phyloP scores from a whole-genome alignment of 2,329 filamentous ascomycete genomes.

The Trichoderma guizhouense region DNA sequence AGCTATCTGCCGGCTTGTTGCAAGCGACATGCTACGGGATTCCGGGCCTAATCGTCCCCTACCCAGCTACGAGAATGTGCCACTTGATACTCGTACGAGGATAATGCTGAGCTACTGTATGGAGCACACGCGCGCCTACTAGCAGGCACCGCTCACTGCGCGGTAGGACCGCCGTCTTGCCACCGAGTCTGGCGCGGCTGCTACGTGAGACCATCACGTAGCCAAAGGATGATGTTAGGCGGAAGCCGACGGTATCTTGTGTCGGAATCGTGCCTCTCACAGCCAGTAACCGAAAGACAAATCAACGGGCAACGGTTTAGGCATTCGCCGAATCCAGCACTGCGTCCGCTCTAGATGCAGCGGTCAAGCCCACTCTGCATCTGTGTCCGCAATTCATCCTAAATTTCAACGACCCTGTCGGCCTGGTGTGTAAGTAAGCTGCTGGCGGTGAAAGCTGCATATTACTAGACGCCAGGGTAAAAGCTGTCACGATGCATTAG shows the following conservation, averaged over 20 bases:
- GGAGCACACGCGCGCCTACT: neutral
- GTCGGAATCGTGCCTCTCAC: neutral
- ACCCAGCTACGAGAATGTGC: neutral
- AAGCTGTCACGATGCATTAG: neutral
- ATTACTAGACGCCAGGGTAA: neutral
- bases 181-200: neutral
- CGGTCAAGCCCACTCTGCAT: neutral
- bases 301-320: neutral
- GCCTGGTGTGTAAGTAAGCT: neutral
- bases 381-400: neutral
- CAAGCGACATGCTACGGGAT: neutral
- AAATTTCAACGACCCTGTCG: neutral
- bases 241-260: neutral
- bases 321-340: neutral
- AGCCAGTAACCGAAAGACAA: neutral
- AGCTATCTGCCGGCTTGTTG: neutral
- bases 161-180: neutral
- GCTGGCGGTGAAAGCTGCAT: slow-evolving; percentile 9
- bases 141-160: neutral
- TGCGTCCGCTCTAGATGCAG: neutral
- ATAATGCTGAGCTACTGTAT: neutral
- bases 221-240: neutral
- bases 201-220: neutral
- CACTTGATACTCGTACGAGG: neutral
- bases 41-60: neutral